These are phyloP conservation scores for Canavalia gladiata DNA, from an alignment of 306 rosid species.

Conservation along the genomic window DNA sequence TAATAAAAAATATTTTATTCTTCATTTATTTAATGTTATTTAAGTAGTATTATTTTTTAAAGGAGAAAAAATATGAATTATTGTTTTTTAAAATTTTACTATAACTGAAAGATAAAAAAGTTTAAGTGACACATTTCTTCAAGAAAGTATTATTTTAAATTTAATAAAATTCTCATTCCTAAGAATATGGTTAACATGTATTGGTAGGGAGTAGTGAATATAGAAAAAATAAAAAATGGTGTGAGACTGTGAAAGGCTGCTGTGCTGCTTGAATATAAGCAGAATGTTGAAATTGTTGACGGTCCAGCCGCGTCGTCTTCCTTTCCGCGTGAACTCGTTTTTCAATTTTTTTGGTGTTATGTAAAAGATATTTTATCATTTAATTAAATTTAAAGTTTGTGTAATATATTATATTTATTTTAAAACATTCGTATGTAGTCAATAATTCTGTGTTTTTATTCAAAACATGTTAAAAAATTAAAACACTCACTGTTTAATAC, in stretches of 20 bases:
- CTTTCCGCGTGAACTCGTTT: conserved; percentile 40
- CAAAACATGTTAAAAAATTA: too few species aligned
- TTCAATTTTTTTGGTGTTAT: background rate
- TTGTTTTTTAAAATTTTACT: too few species aligned
- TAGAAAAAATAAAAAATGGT: background rate
- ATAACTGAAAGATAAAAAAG: too few species aligned
- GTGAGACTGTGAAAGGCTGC: background rate
- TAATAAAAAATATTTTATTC: too few species aligned
- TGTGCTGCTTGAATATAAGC: background rate
- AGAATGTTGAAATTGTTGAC: conserved; percentile 24
- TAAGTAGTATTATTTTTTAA: too few species aligned
- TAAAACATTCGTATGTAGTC: too few species aligned
- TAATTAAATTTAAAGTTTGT: background rate
- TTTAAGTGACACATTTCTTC: too few species aligned
- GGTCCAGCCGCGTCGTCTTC: conserved; percentile 43
- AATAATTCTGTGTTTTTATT: too few species aligned
- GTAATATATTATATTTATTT: background rate
- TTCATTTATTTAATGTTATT: too few species aligned
- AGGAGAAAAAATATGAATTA: too few species aligned
- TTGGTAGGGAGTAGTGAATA: background rate
- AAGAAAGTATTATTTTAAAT: background rate
- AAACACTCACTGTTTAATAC: too few species aligned
- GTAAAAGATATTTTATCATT: background rate
- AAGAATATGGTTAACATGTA: background rate
- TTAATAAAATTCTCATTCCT: too few species aligned